Conservation (phyloP, 2,329 filamentous ascomycete species). For the Alternaria solani region DNA sequence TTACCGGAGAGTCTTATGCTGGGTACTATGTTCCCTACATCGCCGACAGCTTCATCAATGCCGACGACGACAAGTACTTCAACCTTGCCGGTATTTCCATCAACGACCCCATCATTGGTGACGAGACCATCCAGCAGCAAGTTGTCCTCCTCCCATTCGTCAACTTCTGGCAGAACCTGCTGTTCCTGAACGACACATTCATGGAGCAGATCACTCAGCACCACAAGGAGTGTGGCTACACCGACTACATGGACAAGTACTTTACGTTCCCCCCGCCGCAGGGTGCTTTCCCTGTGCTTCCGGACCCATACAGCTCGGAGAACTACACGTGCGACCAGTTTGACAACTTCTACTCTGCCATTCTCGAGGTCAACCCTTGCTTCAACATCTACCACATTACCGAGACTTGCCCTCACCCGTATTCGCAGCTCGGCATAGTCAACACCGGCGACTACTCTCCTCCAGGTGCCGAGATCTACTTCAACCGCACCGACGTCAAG, state of each 20-base stretch:
- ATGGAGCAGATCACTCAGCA: conserved; percentile 45
- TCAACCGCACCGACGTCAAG: conserved; percentile 63
- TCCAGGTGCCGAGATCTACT: conserved; percentile 55
- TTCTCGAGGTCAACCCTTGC: conserved; percentile 57
- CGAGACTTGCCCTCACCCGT: conserved; percentile 56
- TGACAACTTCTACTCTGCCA: conserved; percentile 50
- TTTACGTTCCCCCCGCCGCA: conserved; percentile 53
- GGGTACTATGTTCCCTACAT: conserved; percentile 68
- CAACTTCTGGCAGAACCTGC: conserved; percentile 52
- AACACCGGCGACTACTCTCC: conserved; percentile 52
- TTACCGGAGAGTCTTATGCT: conserved; percentile 65
- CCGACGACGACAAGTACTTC: conserved; percentile 59
- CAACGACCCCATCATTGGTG: conserved; percentile 58
- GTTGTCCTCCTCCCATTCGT: conserved; percentile 48
- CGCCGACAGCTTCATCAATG: conserved; percentile 63
- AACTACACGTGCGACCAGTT: conserved; percentile 51
- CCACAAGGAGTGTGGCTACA: conserved; percentile 40
- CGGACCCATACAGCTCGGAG: conserved; percentile 30
- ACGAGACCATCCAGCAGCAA: conserved; percentile 51
- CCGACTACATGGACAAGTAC: conserved; percentile 36
- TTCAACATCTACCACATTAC: conserved; percentile 61
- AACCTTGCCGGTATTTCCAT: conserved; percentile 61
- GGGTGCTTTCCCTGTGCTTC: conserved; percentile 43
- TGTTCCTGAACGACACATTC: conserved; percentile 56
- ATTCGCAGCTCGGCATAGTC: conserved; percentile 49